These are phyloP conservation scores for Phyllosticta capitalensis DNA, from an alignment of 2,329 filamentous ascomycete species.

Conservation along the genomic window DNA sequence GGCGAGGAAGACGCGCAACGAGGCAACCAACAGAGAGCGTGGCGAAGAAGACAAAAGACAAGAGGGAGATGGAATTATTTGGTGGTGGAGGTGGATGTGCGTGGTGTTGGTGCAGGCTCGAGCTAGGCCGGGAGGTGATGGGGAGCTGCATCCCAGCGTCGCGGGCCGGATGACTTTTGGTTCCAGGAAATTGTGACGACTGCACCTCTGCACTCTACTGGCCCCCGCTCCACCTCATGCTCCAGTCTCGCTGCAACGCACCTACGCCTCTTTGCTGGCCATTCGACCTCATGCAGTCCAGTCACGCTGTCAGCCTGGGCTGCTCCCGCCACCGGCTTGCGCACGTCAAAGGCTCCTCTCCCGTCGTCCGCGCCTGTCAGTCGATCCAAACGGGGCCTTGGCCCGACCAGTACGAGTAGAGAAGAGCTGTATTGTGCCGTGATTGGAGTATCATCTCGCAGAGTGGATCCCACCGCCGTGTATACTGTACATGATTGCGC, in stretches of 20 bases:
- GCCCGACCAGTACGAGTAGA: background rate
- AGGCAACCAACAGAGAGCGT: background rate
- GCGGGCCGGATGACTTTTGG: constrained; percentile 3
- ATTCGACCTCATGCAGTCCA: background rate
- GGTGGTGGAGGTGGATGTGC: background rate
- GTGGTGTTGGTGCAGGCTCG: background rate
- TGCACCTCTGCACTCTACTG: background rate
- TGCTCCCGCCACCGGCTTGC: background rate
- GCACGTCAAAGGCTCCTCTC: background rate
- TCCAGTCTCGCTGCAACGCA: background rate
- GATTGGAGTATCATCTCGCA: background rate
- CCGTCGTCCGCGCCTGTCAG: background rate
- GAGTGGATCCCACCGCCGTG: background rate
- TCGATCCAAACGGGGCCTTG: background rate
- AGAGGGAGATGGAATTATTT: background rate
- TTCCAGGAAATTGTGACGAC: background rate
- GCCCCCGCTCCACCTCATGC: background rate
- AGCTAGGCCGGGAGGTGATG: background rate
- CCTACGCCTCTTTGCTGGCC: background rate
- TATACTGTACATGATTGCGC: background rate
- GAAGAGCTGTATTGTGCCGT: background rate
- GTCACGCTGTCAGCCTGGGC: background rate
- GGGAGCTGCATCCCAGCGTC: background rate
- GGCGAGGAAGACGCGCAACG: background rate
- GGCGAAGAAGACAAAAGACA: background rate